A percentile compares a stretch with the other conserved stretches of the same genome.
Conservation (phyloP, 768 basidiomycete genomes). For the Amanita pallidorosea region DNA sequence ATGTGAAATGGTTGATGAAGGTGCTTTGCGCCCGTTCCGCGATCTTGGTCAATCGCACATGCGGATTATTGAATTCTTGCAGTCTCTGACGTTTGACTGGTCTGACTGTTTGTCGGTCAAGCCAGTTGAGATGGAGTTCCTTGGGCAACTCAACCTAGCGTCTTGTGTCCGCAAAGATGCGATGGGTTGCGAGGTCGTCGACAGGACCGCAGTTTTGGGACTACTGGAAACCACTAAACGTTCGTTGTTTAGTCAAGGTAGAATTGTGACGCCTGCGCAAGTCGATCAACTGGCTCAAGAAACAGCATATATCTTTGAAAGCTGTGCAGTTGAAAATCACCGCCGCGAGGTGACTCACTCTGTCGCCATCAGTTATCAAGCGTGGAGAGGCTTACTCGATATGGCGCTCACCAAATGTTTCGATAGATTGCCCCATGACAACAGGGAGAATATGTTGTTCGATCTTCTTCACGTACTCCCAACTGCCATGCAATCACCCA, state of each 20-base stretch:
- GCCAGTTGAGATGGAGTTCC: conserved; percentile 50
- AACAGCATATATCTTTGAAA: conserved; percentile 66
- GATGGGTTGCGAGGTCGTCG: conserved; percentile 76
- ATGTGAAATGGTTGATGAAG: conserved; percentile 19
- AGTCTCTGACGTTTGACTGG: conserved; percentile 86
- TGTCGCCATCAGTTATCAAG: conserved; percentile 57
- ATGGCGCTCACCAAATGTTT: conserved; percentile 83
- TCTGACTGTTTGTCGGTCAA: conserved; percentile 57
- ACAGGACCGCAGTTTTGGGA: conserved; percentile 58
- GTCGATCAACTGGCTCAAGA: conserved; percentile 60
- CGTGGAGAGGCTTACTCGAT: conserved; percentile 82
- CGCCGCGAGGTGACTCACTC: conserved; percentile 72
- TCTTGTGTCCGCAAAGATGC: conserved; percentile 59
- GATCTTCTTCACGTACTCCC: conserved; percentile 83
- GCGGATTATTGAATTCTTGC: conserved; percentile 80
- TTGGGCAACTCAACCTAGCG: conserved; percentile 55
- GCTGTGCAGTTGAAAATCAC: conserved; percentile 82
- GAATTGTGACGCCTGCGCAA: conserved; percentile 49
- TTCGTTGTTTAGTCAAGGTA: conserved; percentile 56
- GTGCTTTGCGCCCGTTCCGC: conserved; percentile 44
- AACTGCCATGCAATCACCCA: conserved; percentile 48
- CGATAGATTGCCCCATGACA: conserved; percentile 68
- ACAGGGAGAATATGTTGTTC: conserved; percentile 81
- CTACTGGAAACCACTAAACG: conserved; percentile 55
- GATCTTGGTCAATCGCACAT: conserved; percentile 77